Base-by-base conservation (phyloP, 179 eudicot species). In the Amaranthus tricolor region DNA sequence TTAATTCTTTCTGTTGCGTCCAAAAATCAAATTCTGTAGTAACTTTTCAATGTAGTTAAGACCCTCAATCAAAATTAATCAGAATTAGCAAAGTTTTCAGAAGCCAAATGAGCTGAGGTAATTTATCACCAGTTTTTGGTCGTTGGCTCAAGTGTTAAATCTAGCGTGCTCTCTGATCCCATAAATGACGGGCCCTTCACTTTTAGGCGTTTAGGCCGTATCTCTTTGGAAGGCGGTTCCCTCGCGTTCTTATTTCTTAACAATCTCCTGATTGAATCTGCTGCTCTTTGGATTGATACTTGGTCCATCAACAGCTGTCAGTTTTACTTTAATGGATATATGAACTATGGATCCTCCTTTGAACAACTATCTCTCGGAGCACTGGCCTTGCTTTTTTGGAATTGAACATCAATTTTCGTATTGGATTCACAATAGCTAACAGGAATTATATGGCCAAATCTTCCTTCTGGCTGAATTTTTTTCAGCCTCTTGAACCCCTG, bases 401-500 rank as follows among this genome's bases (percentile, higher is more conserved):
- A 50, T 53, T 69, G 77, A 40, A 62, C 19, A 62, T 74, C 72
- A 66, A 58, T 71, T 55, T 66, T 81, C 45, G 64, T 66, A 66
- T 51, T 74, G 6, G 80, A 4, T 45, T 76, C 73, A 6, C 75
- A 75, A 73, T 69, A 63, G 62, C 77, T 78, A 9, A 70, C 69
- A 67, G 87, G 60, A 24, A 74, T 51, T 51, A 40, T 19, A 62
- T 74, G 88, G 77, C 79, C 82, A 71, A 48, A 31, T 50, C 78
- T 80, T 78, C 80, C 80, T 72, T 74, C 93, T 12, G 81, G 68
- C 75, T 78, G 85, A 51, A 71, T 74, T 88, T 87, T 91, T 85
- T 87, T 90, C 75, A 91, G 73, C 51, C 95, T 82, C 72, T 87
- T 88, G 44, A 86, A 82, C 73, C 92, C 97, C 97, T 93, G 91